Evolutionary conservation across 306 rosid species (phyloP), one percentile per base, ranked within the genome.

Genomic region (Arachis stenosperma): DNA sequence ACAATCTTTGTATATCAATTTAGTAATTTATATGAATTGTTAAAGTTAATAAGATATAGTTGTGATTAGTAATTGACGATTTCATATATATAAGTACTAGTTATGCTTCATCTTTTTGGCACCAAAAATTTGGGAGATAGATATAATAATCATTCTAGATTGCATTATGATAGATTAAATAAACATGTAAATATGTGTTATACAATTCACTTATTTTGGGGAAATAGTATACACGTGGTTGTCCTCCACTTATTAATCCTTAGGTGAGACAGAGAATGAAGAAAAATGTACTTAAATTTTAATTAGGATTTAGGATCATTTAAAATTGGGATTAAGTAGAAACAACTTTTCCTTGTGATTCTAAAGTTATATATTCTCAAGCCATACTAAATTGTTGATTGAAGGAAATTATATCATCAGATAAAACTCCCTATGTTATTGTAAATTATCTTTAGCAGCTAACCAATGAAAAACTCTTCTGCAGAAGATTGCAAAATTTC

Each of bases 401-500:
- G 30, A 15, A 60, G 33, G 36, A 42, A 67, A 27, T 33, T 22
- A 22, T 0, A 22, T 22, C 53, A 36, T 61, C 30, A 15, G 60
- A 65, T 33, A 63, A 43, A 22, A 11, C 36, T 30, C 43, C 0
- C 33, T 27, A 30, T n/a, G 1, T 0, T 33, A 33, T 33, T 33
- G 27, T 22, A 22, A 22, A 33, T 33, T 33, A 2, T 33, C 0
- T 74, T 60, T n/a, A n/a, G n/a, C n/a, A 44, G 36, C 27, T 22
- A 22, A 22, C 27, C 27, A 22, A 22, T 22, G 27, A 22, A 22
- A 22, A 22, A 22, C 27, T 22, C 27, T 22, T 22, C 27, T 22
- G 1, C 77, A 81, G 83, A 84, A 63, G 84, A 76, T 69, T 73
- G 69, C 58, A 85, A 78, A 76, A 82, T 75, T 65, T 75, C 86